phyloP scores from a whole-genome alignment of 73 alveolate genomes.

The Tetrahymena borealis region DNA sequence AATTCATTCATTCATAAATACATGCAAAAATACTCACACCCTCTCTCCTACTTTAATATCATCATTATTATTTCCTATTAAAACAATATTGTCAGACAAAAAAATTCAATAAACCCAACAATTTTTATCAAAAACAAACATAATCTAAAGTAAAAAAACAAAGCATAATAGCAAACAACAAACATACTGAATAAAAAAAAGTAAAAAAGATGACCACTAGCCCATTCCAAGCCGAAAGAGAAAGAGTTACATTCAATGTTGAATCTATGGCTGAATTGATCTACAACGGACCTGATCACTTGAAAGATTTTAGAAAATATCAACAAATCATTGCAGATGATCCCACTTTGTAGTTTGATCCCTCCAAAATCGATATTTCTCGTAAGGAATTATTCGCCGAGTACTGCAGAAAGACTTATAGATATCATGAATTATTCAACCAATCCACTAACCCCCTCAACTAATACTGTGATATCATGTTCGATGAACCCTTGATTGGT shows the following conservation, averaged over 20 bases:
- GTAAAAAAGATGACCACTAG: neutral
- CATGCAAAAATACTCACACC: no score
- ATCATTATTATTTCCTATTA: no score
- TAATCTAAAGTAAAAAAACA: neutral
- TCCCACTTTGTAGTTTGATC: neutral
- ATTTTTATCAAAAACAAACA: neutral
- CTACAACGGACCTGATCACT: neutral
- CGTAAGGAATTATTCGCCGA: neutral
- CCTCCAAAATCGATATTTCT: neutral
- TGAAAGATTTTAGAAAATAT: neutral
- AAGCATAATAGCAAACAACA: no score
- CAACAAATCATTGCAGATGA: neutral
- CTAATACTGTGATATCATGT: neutral
- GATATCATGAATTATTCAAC: neutral
- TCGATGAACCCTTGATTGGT: neutral
- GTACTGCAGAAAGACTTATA: neutral
- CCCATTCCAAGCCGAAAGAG: neutral
- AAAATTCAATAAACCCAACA: neutral
- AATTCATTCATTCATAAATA: no score
- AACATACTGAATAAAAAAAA: neutral
- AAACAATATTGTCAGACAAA: neutral
- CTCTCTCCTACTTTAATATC: no score
- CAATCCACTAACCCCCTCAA: neutral
- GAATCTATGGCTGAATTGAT: neutral
- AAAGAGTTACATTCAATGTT: neutral